Evolutionary conservation across 495 filamentous ascomycete genomes (phyloP).

Genomic region (Monascus purpureus): DNA sequence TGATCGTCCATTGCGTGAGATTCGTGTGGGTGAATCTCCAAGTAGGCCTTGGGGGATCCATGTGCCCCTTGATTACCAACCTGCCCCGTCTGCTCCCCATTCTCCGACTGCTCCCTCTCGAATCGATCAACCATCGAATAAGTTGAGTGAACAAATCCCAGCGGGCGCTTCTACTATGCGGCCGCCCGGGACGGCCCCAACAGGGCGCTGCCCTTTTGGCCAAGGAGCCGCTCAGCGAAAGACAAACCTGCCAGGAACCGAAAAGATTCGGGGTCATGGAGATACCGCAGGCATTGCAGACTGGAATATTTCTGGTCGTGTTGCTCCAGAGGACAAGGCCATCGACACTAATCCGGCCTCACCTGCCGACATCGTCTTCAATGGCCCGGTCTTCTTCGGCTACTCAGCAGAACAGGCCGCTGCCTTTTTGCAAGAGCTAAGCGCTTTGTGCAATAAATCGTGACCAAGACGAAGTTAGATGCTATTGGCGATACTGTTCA

Average conservation of each 20-base stretch:
- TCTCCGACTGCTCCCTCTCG: conserved; percentile 10
- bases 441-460: conserved; percentile 4
- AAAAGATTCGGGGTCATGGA: conserved; percentile 6
- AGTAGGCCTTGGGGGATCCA: conserved; percentile 83
- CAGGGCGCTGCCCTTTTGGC: conserved; percentile 36
- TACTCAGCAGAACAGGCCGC: conserved; percentile 71
- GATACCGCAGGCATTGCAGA: not conserved
- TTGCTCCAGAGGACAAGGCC: not conserved
- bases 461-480: not conserved
- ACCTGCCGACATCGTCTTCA: conserved; percentile 58
- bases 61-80: conserved; percentile 44
- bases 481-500: not conserved
- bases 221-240: conserved; percentile 7
- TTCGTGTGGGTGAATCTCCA: conserved; percentile 78
- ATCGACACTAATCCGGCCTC: not conserved
- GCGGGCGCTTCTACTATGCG: conserved; percentile 4
- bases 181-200: conserved; percentile 9
- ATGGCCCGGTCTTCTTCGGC: conserved; percentile 79
- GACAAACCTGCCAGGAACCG: conserved; percentile 6
- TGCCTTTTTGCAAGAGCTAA: conserved; percentile 46
- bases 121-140: conserved; percentile 6
- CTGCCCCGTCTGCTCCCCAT: conserved; percentile 8
- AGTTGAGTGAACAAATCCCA: conserved; percentile 3
- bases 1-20: conserved; percentile 66
- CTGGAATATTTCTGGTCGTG: not conserved